phyloP scores from a whole-genome alignment of 495 filamentous ascomycete genomes.

The Rostrohypoxylon terebratum region DNA sequence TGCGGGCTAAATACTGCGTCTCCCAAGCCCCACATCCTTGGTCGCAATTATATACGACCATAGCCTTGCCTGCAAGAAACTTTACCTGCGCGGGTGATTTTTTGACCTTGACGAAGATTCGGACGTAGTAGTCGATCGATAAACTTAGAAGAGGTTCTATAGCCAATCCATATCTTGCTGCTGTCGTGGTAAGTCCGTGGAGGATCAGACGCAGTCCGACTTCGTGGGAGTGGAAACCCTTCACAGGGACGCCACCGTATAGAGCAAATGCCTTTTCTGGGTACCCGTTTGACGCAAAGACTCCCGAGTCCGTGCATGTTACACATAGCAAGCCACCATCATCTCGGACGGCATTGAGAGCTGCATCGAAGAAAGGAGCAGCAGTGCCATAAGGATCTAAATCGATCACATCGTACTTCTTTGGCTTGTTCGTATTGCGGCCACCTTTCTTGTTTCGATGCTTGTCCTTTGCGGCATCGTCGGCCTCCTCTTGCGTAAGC shows the following conservation, averaged over 20 bases:
- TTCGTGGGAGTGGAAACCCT: constrained; percentile 87
- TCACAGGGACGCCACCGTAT: constrained; percentile 89
- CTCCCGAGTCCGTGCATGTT: constrained; percentile 94
- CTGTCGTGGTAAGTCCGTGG: constrained; percentile 79
- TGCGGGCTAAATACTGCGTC: constrained; percentile 77
- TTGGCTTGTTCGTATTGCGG: constrained; percentile 36
- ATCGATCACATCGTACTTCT: constrained; percentile 91
- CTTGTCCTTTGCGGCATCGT: constrained; percentile 45
- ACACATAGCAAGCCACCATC: constrained; percentile 90
- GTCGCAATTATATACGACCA: constrained; percentile 94
- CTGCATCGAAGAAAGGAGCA: constrained; percentile 88
- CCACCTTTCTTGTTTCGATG: constrained; percentile 41
- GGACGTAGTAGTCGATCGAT: constrained; percentile 94
- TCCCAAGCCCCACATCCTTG: constrained; percentile 88
- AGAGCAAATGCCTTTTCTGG: constrained; percentile 90
- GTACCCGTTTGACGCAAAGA: constrained; percentile 93
- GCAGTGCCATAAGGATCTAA: constrained; percentile 96
- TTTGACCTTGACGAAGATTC: constrained; percentile 86
- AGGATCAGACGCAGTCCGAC: constrained; percentile 88
- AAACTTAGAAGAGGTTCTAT: constrained; percentile 93
- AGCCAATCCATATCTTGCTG: constrained; percentile 85
- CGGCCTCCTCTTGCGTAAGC: constrained; percentile 54
- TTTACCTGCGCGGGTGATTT: constrained; percentile 87
- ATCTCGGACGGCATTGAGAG: constrained; percentile 83
- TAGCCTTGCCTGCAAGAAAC: constrained; percentile 86